Conservation (phyloP, 2,329 filamentous ascomycete species). For the Claviceps spartinae region DNA sequence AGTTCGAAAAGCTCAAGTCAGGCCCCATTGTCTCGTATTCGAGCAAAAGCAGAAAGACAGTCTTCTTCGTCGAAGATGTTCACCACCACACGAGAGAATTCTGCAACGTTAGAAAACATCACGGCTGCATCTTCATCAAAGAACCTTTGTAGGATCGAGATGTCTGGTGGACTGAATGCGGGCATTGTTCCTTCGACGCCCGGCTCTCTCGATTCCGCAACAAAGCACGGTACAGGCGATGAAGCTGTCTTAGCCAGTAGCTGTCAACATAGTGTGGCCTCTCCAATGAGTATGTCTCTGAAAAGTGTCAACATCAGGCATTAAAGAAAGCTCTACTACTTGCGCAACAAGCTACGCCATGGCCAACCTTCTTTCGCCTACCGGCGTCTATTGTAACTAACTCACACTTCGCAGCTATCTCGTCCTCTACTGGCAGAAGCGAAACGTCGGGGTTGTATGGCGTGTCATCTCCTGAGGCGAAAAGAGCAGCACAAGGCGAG, state of each 20-base stretch:
- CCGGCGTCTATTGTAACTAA: background rate
- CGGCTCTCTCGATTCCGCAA: background rate
- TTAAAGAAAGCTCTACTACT: background rate
- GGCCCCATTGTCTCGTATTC: conserved; percentile 15
- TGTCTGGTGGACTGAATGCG: background rate
- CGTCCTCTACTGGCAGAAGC: background rate
- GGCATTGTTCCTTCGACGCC: background rate
- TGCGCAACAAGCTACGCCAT: background rate
- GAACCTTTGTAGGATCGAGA: background rate
- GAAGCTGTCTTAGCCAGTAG: background rate
- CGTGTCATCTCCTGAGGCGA: background rate
- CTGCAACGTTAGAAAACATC: background rate
- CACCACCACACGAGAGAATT: background rate
- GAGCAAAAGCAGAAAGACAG: conserved; percentile 10
- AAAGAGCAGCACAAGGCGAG: background rate
- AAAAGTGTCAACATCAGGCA: too few relatives aligned
- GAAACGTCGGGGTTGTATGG: background rate
- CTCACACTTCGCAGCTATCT: background rate
- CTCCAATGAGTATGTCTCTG: background rate
- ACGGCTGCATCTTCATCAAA: background rate
- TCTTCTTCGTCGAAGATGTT: conserved; percentile 5
- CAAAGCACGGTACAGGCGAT: background rate
- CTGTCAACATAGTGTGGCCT: background rate
- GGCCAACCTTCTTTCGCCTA: background rate
- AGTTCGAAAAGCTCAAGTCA: conserved; percentile 4